Conservation (phyloP, 108 stramenopile species). For the Nitzschia sp. region DNA sequence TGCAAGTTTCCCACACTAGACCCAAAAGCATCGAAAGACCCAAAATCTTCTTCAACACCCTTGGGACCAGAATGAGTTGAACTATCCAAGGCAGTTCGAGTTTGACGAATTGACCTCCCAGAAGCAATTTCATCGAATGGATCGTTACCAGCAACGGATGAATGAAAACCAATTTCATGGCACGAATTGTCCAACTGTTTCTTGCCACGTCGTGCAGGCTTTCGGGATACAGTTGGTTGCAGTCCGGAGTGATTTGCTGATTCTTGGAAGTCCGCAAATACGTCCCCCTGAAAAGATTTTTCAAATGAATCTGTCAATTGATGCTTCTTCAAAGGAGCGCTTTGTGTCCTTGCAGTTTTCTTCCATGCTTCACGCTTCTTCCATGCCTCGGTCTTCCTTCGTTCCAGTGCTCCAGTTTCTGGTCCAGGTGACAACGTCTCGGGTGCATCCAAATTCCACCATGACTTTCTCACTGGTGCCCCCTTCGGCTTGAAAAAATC, state of each 20-base stretch:
- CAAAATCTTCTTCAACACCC: not conserved
- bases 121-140: not conserved
- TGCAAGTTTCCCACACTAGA: not conserved
- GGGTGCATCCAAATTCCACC: constrained; percentile 1
- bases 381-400: constrained; percentile 5
- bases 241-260: not conserved
- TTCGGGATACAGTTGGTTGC: not conserved
- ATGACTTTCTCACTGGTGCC: not conserved
- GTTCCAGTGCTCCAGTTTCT: not conserved
- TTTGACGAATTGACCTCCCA: not conserved
- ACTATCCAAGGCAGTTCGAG: not conserved
- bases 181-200: not conserved
- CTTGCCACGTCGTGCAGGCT: not conserved
- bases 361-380: constrained; percentile 12
- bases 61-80: not conserved
- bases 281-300: constrained; percentile 6
- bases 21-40: not conserved
- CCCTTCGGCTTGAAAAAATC: not conserved
- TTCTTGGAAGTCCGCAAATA: not conserved
- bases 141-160: not conserved
- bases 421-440: not conserved
- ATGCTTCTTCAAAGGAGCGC: not conserved
- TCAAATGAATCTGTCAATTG: not conserved
- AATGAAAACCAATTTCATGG: not conserved
- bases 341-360: not conserved